These are phyloP conservation scores for Candida neerlandica DNA, from an alignment of 1,139 yeast species.

Conservation along the genomic window DNA sequence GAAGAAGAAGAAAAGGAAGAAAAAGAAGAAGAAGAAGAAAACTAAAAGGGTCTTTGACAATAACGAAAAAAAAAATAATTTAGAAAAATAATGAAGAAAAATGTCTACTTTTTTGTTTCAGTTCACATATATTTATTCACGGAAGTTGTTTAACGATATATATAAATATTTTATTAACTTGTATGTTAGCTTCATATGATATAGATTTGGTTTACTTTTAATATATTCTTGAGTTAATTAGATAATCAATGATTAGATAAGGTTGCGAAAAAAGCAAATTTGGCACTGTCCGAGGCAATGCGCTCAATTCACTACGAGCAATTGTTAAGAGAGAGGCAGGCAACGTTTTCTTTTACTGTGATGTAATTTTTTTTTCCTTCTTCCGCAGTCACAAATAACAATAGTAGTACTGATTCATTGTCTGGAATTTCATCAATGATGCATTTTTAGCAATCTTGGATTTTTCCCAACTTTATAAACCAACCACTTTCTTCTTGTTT, in stretches of 20 bases:
- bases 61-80: neutral
- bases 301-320: too few species aligned
- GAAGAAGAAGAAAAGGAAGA: too few species aligned
- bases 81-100: too few species aligned
- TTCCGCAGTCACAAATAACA: too few species aligned
- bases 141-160: neutral
- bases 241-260: too few species aligned
- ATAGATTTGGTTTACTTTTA: neutral
- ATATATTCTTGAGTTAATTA: too few species aligned
- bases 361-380: neutral
- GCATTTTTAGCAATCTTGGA: neutral
- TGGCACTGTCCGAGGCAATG: too few species aligned
- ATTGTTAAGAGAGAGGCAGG: too few species aligned
- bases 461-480: neutral
- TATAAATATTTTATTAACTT: neutral
- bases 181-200: neutral
- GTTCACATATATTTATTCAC: constrained; percentile 2
- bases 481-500: neutral
- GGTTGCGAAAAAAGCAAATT: too few species aligned
- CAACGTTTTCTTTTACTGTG: too few species aligned
- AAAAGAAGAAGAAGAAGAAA: too few species aligned
- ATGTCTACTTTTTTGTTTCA: neutral
- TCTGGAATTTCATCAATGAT: neutral
- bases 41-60: neutral
- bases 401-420: neutral